Conservation (phyloP, 805 yeast species). For the Yarrowia deformans region DNA sequence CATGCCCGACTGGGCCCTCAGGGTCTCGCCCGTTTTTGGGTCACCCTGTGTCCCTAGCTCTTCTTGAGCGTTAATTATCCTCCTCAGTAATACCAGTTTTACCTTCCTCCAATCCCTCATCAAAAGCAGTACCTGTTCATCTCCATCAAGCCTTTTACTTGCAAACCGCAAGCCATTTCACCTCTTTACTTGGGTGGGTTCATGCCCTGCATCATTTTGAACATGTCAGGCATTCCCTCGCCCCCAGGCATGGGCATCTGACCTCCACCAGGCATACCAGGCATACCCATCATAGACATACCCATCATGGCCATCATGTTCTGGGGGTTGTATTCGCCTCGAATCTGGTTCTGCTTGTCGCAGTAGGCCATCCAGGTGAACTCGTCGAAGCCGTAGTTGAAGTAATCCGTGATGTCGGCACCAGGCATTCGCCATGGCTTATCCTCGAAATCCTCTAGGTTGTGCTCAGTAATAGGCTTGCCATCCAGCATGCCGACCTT, state of each 20-base stretch:
- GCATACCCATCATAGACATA: constrained; percentile 42
- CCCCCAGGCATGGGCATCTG: constrained; percentile 39
- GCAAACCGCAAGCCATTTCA: not conserved
- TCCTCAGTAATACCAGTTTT: constrained; percentile 18
- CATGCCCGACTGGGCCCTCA: constrained; percentile 39
- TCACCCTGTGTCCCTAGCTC: constrained; percentile 37
- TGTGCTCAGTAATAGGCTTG: constrained; percentile 78
- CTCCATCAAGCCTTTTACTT: too few species aligned
- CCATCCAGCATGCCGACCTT: constrained; percentile 79
- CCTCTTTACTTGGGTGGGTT: constrained; percentile 28
- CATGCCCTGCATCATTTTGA: constrained; percentile 35
- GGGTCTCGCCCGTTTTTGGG: constrained; percentile 35
- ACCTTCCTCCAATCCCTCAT: constrained; percentile 15
- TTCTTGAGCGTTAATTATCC: constrained; percentile 32
- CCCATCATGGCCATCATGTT: constrained; percentile 64
- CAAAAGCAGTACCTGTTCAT: not conserved
- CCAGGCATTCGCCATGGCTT: constrained; percentile 99
- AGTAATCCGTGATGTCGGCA: constrained; percentile 91
- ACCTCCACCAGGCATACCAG: constrained; percentile 44
- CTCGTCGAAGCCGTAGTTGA: constrained; percentile 96
- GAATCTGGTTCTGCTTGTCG: constrained; percentile 79
- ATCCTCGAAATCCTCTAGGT: constrained; percentile 80
- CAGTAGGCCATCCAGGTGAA: constrained; percentile 95
- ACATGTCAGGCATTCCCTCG: constrained; percentile 34
- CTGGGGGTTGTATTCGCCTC: constrained; percentile 83